Evolutionary conservation across 2,329 filamentous ascomycete genomes (phyloP).

Genomic region (Colletotrichum sublineola): DNA sequence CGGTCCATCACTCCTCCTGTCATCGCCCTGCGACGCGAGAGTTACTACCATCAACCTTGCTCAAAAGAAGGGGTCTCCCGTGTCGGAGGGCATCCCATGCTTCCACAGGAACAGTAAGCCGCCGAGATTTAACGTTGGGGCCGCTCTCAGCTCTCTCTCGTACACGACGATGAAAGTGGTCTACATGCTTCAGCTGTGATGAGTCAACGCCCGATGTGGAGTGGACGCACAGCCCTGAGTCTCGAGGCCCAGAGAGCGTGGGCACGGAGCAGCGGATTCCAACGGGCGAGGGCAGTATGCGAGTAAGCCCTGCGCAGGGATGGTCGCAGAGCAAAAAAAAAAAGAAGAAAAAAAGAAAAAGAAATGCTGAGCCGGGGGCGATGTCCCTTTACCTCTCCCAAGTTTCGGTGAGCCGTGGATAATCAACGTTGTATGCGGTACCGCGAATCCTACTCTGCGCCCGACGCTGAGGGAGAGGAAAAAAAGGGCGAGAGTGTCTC

Average conservation of each 20-base stretch:
- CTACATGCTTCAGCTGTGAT: background rate
- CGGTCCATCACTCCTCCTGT: background rate
- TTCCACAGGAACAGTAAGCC: background rate
- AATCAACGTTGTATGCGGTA: background rate
- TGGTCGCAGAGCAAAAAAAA: background rate
- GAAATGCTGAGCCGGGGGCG: background rate
- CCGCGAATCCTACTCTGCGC: background rate
- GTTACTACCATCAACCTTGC: background rate
- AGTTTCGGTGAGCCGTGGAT: background rate
- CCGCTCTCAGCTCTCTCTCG: too few relatives aligned
- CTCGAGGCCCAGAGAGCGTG: background rate
- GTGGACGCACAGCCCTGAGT: background rate
- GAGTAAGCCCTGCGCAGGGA: background rate
- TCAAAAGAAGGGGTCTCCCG: background rate
- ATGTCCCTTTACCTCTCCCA: background rate
- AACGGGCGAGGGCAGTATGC: background rate
- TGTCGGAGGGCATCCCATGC: background rate
- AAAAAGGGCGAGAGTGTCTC: slow-evolving; percentile 1
- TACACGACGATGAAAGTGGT: background rate
- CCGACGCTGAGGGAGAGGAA: background rate
- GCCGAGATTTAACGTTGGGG: background rate
- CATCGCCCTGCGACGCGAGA: too few relatives aligned
- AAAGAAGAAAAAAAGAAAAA: background rate
- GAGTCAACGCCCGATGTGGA: background rate
- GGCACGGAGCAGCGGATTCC: slow-evolving; percentile 15